Base-by-base conservation (phyloP, 371 early-diverging fungal species). In the Mortierella polycephala region DNA sequence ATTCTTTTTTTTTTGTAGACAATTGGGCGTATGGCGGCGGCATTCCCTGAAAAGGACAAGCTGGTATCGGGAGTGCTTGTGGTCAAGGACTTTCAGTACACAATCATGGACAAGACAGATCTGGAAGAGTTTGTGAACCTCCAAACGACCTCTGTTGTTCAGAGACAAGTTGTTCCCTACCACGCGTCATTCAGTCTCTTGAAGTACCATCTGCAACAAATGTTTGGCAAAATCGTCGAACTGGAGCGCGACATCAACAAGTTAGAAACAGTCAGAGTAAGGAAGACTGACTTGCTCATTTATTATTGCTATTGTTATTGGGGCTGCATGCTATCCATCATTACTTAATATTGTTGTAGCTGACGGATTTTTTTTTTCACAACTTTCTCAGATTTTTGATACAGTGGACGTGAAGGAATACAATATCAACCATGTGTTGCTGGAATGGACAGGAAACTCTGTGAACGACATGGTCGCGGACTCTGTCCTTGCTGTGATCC, bases 391-490 rank as follows among this genome's bases (percentile, higher is more conserved):
- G 20, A 72, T 96, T n/a, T 94, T 94, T 65, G 92, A 93, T 65
- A 87, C 90, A 0, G 91, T 96, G 14, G 91, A 89, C 63, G 88
- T 98, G 61, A 89, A 86, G 45, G 75, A 81, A 23, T 82, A 83
- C 58, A 83, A 83, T 30, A 82, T 84, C 2, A 87, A 87, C 50
- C 85, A 88, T 57, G 87, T 93, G 14, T 83, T 87, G 39, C 80
- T 99, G 23, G 98, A 98, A 81, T 99, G 99, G 99, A 87, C 91
- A 41, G 94, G 97, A 39, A 92, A 93, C 79, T 84, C 94, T 10
- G 89, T 96, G 82, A 96, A 96, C 71, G 99, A 98, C 75, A 95
- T 97, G 93, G 90, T 98, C 0, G 98, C 98, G 4, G 99, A 99
- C 71, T 94, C 98, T 8, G 92, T 98, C 2, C 69, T 97, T 11